These are phyloP conservation scores for Cavenderia fasciculata DNA, from an alignment of 78 protist species.

Conservation along the genomic window DNA sequence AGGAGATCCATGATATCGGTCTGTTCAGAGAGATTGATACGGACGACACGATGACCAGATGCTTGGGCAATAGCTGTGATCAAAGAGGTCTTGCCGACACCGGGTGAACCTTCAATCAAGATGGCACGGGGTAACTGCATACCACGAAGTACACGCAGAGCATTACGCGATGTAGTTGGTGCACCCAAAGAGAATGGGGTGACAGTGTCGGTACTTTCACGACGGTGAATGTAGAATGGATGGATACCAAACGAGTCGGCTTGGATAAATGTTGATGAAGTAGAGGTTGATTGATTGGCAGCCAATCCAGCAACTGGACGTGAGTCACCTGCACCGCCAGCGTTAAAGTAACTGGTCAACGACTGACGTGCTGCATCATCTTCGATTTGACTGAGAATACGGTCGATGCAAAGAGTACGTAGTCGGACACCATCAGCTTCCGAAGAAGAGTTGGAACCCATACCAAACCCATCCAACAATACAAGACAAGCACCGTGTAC, in stretches of 20 bases:
- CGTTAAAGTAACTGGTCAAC: not conserved
- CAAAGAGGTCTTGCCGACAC: constrained; percentile 99
- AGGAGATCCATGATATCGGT: constrained; percentile 99
- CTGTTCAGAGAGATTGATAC: constrained; percentile 99
- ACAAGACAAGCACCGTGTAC: constrained; percentile 94
- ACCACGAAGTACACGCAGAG: constrained; percentile 93
- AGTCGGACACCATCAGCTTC: constrained; percentile 46
- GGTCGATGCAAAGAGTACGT: constrained; percentile 7
- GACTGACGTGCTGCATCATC: not conserved
- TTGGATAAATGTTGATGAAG: not conserved
- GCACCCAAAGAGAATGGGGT: constrained; percentile 81
- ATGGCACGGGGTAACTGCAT: constrained; percentile 90
- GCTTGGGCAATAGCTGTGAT: constrained; percentile 93
- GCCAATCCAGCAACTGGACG: no score
- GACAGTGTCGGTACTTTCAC: not conserved
- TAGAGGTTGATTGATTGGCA: not conserved
- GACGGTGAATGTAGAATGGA: constrained; percentile 82
- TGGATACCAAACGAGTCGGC: constrained; percentile 78
- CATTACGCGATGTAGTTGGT: constrained; percentile 95
- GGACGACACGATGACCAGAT: constrained; percentile 87
- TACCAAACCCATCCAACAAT: constrained; percentile 91
- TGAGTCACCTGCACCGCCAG: not conserved
- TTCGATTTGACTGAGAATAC: constrained; percentile 13
- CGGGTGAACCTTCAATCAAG: constrained; percentile 93
- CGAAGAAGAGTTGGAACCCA: constrained; percentile 58